These are phyloP conservation scores for Chenopodium quinoa DNA, from an alignment of 148 eudicot genomes.

Conservation along the genomic window DNA sequence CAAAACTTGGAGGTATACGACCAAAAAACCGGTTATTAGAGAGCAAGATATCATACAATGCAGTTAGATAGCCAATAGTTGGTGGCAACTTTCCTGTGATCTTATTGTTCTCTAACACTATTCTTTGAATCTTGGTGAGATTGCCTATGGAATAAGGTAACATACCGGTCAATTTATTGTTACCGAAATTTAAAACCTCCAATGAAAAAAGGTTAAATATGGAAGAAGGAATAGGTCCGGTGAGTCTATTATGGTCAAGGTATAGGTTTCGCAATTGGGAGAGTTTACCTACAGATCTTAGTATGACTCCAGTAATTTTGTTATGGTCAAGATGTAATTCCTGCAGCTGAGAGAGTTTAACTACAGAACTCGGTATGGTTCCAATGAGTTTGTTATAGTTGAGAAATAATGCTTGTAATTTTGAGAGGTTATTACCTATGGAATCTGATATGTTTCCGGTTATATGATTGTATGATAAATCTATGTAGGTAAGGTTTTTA, in stretches of 20 bases:
- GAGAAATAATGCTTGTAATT: constrained; percentile 34
- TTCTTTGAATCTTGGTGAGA: constrained; percentile 35
- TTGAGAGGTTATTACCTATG: constrained; percentile 46
- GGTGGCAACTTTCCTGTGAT: constrained; percentile 53
- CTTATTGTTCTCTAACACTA: constrained; percentile 51
- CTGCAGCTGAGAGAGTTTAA: no score
- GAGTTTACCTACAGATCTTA: constrained; percentile 45
- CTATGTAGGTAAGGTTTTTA: constrained; percentile 28
- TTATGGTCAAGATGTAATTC: no score
- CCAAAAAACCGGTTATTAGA: constrained; percentile 53
- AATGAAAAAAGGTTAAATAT: constrained; percentile 46
- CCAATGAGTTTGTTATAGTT: constrained; percentile 47
- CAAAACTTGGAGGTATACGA: constrained; percentile 58
- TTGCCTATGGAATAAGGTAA: constrained; percentile 49
- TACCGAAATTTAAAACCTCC: constrained; percentile 27
- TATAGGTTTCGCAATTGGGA: constrained; percentile 31
- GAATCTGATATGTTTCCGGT: constrained; percentile 48
- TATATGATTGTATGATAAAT: constrained; percentile 52
- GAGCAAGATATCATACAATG: constrained; percentile 42
- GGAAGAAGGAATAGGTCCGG: constrained; percentile 51
- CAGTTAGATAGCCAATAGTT: constrained; percentile 35
- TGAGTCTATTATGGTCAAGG: constrained; percentile 44
- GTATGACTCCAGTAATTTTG: no score
- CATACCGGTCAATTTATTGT: constrained; percentile 42
- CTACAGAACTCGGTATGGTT: no score